Evolutionary conservation across 2,329 filamentous ascomycete genomes (phyloP).

Genomic region (Keithomyces neogunnii): DNA sequence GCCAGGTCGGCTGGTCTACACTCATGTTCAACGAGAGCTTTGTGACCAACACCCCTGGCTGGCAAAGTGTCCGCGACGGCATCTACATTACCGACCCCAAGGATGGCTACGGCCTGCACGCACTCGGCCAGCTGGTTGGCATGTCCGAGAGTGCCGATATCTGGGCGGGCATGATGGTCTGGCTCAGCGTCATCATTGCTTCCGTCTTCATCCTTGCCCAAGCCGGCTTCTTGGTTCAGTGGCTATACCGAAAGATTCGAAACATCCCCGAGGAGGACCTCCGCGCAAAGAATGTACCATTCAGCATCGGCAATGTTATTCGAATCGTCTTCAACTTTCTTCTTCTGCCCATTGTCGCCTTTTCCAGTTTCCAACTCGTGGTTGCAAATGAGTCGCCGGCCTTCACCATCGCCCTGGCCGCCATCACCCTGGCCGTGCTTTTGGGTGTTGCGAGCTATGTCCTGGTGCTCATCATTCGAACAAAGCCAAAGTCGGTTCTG

Average conservation of each 20-base stretch:
- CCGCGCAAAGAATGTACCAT: constrained; percentile 84
- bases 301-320: constrained; percentile 69
- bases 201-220: constrained; percentile 63
- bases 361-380: constrained; percentile 89
- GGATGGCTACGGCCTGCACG: constrained; percentile 78
- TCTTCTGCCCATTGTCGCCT: constrained; percentile 72
- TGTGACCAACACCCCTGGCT: constrained; percentile 58
- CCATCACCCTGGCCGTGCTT: constrained; percentile 63
- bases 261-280: constrained; percentile 77
- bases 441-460: constrained; percentile 71
- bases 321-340: constrained; percentile 91
- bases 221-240: constrained; percentile 66
- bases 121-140: constrained; percentile 72
- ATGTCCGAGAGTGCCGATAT: constrained; percentile 70
- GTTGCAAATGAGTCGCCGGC: constrained; percentile 59
- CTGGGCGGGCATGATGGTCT: constrained; percentile 91
- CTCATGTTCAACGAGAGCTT: constrained; percentile 93
- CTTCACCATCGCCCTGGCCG: constrained; percentile 66
- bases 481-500: constrained; percentile 73
- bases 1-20: constrained; percentile 78
- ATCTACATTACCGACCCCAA: constrained; percentile 74
- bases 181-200: constrained; percentile 71
- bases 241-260: constrained; percentile 64
- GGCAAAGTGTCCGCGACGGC: constrained; percentile 66
- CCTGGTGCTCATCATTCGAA: constrained; percentile 69